Base-by-base conservation (phyloP, 2,329 filamentous ascomycete genomes). In the Ophiostoma triangulosporum region DNA sequence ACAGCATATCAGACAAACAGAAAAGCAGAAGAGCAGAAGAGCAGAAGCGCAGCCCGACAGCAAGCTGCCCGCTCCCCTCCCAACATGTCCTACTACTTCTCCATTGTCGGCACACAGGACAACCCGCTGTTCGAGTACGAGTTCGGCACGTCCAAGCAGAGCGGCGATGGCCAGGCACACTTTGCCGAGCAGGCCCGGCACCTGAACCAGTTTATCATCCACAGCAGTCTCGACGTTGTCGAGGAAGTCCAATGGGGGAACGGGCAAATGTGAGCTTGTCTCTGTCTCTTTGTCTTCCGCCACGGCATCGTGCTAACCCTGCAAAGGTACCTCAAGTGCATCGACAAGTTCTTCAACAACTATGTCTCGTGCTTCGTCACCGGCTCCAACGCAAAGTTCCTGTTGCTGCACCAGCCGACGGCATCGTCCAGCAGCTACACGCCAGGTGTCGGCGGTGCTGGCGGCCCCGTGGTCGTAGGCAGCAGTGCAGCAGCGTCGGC, bases 191-290 rank as follows among this genome's bases (percentile, higher is more conserved):
- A 94, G 64, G 86, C 91, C 53, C 83, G 88, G 58, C 88, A 95
- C 68, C 85, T 96, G 76, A 96, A 96, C 72, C 93, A 96, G 69
- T 97, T 98, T 73, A 88, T 97, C 65, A 82, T 95, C 31, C 91
- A 98, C 72, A 90, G 88, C 61, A 87, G 87, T 60, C 74, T 98
- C 54, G 93, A 98, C 68, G 88, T 97, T 46, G 86, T 95, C 51
- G 93, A 98, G 71, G 93, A 98, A 69, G 82, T 91, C 29, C 93
- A 97, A 71, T 98, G 93, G 91, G 84, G 81, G 6, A 87, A 76
- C 57, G 86, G 86, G 4, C 83, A 87, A 61, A 85, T 95, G 88
- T 94, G 72, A 59, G 74, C 65, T 43, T n/a, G 4, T 7, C 22
- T 9, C 24, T 14, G 11, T 26, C 9, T 33, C 14, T n/a, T 35